These are phyloP conservation scores for Colletotrichum nymphaeae DNA, from an alignment of 2,329 filamentous ascomycete genomes.

Conservation along the genomic window DNA sequence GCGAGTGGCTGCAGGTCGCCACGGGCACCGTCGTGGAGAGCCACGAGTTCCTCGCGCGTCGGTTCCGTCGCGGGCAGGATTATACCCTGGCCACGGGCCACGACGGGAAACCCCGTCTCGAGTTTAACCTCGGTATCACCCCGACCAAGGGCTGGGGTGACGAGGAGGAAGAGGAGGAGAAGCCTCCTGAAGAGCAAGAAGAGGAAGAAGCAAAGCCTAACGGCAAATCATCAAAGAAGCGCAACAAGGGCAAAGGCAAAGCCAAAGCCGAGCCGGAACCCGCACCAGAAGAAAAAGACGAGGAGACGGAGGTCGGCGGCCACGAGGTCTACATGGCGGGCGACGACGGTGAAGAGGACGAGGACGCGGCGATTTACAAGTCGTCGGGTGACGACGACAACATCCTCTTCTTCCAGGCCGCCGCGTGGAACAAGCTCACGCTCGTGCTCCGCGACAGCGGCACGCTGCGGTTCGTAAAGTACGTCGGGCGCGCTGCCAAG, in stretches of 20 bases:
- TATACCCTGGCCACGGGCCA: conserved; percentile 94
- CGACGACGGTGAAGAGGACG: conserved; percentile 76
- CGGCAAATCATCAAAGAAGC: conserved; percentile 45
- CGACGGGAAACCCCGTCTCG: conserved; percentile 80
- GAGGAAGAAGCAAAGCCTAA: conserved; percentile 48
- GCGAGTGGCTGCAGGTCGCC: conserved; percentile 87
- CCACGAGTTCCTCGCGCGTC: conserved; percentile 82
- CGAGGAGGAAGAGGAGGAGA: conserved; percentile 64
- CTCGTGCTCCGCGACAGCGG: conserved; percentile 90
- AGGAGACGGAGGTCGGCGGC: conserved; percentile 67
- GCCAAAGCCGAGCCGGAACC: conserved; percentile 42
- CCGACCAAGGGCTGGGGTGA: conserved; percentile 88
- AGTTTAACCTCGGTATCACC: conserved; percentile 89
- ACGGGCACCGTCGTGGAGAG: conserved; percentile 81
- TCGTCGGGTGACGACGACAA: conserved; percentile 80
- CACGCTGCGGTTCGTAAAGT: conserved; percentile 94
- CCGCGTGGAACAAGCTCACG: conserved; percentile 89
- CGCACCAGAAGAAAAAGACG: conserved; percentile 42
- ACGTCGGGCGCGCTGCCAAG: conserved; percentile 83
- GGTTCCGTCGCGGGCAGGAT: conserved; percentile 88
- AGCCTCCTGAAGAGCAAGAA: conserved; percentile 57
- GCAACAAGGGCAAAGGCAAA: conserved; percentile 46
- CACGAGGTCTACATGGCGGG: conserved; percentile 96
- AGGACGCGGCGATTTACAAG: conserved; percentile 84
- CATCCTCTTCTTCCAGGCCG: conserved; percentile 72